These are phyloP conservation scores for Plasmodium cynomolgi DNA, from an alignment of 169 alveolate species.

Conservation along the genomic window DNA sequence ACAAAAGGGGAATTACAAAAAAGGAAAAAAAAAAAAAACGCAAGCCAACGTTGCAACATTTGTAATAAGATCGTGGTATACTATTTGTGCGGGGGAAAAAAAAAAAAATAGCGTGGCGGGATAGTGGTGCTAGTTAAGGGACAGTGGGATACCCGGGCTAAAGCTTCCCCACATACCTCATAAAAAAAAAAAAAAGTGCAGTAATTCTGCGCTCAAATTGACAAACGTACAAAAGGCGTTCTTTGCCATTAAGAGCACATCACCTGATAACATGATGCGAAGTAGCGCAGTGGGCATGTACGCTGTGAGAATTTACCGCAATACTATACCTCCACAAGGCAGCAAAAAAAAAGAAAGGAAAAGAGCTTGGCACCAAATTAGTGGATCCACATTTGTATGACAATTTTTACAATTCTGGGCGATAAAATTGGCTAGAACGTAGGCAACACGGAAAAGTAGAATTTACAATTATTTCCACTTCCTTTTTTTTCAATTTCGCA, in stretches of 20 bases:
- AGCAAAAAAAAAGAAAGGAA: not conserved
- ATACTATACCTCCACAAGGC: not conserved
- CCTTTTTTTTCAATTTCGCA: conserved; percentile 28
- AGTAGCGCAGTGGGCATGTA: not conserved
- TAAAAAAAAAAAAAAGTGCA: not conserved
- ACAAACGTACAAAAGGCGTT: not conserved
- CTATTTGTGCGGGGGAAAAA: not conserved
- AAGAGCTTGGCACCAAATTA: not conserved
- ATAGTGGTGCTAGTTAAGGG: not conserved
- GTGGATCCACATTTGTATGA: not conserved
- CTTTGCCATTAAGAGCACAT: not conserved
- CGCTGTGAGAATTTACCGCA: not conserved
- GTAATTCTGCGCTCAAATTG: not conserved
- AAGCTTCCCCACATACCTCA: not conserved
- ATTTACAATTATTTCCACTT: conserved; percentile 17
- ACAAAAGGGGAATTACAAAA: not conserved
- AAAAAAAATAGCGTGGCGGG: not conserved
- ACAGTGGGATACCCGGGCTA: not conserved
- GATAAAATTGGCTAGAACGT: not conserved
- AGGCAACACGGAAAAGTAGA: not conserved
- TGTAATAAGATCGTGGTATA: not conserved
- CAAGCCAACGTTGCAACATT: not conserved
- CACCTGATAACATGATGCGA: not conserved
- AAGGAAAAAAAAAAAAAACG: not conserved
- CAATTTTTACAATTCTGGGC: not conserved